These are phyloP conservation scores for Clarkia xantiana DNA, from an alignment of 345 rosid species.

Conservation along the genomic window DNA sequence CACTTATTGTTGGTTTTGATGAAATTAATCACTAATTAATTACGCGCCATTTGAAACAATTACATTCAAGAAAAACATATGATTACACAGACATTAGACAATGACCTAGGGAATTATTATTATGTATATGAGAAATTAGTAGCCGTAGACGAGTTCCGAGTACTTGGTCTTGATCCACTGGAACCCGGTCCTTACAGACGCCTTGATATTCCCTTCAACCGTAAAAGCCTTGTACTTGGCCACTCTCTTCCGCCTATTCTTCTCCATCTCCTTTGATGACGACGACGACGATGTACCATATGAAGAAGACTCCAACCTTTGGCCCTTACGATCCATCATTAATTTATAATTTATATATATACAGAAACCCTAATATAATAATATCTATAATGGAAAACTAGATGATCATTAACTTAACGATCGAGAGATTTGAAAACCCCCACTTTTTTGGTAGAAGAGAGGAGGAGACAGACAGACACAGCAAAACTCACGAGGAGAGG, in stretches of 20 bases:
- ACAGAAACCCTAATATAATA: too few species aligned
- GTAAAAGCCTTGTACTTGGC: slow-evolving; percentile 24
- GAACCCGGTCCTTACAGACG: slow-evolving; percentile 17
- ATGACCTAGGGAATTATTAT: too few species aligned
- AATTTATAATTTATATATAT: too few species aligned
- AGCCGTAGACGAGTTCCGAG: slow-evolving; percentile 15
- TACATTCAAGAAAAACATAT: background rate
- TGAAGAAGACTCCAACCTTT: too few species aligned
- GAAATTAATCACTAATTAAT: too few species aligned
- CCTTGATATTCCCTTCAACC: slow-evolving; percentile 18
- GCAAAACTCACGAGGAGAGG: background rate
- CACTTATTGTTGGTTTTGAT: too few species aligned
- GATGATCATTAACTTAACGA: background rate
- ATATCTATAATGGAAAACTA: too few species aligned
- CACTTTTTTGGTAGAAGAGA: background rate
- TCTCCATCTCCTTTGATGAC: slow-evolving; percentile 13
- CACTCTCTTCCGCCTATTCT: slow-evolving; percentile 28
- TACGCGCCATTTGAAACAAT: too few species aligned
- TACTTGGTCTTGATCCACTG: slow-evolving; percentile 38
- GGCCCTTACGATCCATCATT: background rate
- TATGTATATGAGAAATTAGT: background rate
- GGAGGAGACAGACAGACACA: background rate
- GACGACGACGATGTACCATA: background rate
- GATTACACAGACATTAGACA: background rate
- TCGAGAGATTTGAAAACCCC: background rate